phyloP scores from a whole-genome alignment of 768 basidiomycete genomes.

The Lanmaoa pseudosensibilis region DNA sequence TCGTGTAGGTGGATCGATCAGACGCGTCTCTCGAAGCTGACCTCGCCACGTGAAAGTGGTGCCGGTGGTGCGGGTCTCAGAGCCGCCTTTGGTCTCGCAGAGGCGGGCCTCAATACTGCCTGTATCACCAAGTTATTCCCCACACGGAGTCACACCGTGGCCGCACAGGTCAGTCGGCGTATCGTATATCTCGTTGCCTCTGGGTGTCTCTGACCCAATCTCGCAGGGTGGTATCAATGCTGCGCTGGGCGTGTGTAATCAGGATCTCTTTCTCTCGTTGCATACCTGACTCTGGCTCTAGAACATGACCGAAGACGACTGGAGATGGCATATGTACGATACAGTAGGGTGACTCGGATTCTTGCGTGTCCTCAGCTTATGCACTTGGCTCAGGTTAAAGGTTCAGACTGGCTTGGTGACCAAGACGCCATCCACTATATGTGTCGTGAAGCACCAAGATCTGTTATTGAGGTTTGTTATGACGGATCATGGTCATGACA shows the following conservation, averaged over 20 bases:
- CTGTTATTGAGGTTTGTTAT: constrained; percentile 78
- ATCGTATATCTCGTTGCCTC: background rate
- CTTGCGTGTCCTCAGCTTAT: constrained; percentile 14
- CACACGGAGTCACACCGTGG: constrained; percentile 97
- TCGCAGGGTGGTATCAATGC: constrained; percentile 95
- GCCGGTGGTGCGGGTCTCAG: constrained; percentile 98
- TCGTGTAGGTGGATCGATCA: constrained; percentile 71
- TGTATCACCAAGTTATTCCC: constrained; percentile 99
- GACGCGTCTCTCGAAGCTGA: constrained; percentile 15
- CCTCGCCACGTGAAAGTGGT: constrained; percentile 53
- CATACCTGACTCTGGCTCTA: constrained; percentile 29
- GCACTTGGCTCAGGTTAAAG: constrained; percentile 76
- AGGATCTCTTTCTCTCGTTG: constrained; percentile 3
- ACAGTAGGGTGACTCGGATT: constrained; percentile 54
- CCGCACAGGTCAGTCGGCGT: constrained; percentile 72
- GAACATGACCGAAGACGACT: constrained; percentile 99
- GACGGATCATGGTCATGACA: background rate
- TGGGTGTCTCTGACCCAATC: constrained; percentile 12
- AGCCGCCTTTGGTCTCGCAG: constrained; percentile 97
- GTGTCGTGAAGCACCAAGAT: constrained; percentile 94
- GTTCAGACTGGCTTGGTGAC: constrained; percentile 99
- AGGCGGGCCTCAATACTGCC: constrained; percentile 97
- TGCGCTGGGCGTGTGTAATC: constrained; percentile 76
- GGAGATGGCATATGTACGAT: constrained; percentile 99
- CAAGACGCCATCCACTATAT: constrained; percentile 99